These are phyloP conservation scores for Nigrospora sphaerica DNA, from an alignment of 2,329 filamentous ascomycete species.

Conservation along the genomic window DNA sequence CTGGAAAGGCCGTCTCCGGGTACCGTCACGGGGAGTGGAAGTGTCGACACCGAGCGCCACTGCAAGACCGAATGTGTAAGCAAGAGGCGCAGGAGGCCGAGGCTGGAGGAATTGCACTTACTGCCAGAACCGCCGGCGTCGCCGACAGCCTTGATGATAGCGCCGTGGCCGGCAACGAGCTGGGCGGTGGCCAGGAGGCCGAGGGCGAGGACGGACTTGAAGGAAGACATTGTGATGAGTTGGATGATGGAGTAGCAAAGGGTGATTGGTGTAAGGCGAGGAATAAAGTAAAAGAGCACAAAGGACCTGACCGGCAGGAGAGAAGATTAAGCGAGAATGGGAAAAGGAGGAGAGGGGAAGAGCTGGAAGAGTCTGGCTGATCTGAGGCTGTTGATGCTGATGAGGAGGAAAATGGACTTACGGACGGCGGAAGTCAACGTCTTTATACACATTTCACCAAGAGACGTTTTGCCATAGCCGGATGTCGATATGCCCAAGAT, in stretches of 20 bases:
- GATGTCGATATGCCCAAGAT: no score
- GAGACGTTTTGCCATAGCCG: conserved; percentile 3
- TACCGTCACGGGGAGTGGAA: conserved; percentile 54
- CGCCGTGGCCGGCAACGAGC: conserved; percentile 54
- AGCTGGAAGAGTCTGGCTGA: neutral
- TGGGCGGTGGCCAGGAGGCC: conserved; percentile 44
- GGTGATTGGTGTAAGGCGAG: conserved; percentile 2
- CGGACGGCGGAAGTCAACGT: conserved; percentile 3
- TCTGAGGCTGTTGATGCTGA: conserved; percentile 11
- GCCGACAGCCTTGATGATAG: conserved; percentile 51
- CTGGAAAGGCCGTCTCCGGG: conserved; percentile 54
- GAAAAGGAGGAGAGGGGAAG: conserved; percentile 7
- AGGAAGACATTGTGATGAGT: conserved; percentile 16
- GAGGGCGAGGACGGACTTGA: conserved; percentile 26
- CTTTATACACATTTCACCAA: conserved; percentile 13
- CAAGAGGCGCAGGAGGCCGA: neutral
- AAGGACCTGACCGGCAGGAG: conserved; percentile 18
- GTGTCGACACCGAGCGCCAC: conserved; percentile 43
- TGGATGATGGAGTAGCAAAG: neutral
- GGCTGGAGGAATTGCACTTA: conserved; percentile 12
- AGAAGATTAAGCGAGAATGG: conserved; percentile 1
- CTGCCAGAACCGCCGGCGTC: conserved; percentile 49
- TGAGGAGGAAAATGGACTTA: conserved; percentile 8
- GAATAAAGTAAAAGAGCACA: conserved; percentile 6
- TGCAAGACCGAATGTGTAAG: conserved; percentile 5